Conservation (phyloP, 768 basidiomycete species). For the Boletus rubroflammeus region DNA sequence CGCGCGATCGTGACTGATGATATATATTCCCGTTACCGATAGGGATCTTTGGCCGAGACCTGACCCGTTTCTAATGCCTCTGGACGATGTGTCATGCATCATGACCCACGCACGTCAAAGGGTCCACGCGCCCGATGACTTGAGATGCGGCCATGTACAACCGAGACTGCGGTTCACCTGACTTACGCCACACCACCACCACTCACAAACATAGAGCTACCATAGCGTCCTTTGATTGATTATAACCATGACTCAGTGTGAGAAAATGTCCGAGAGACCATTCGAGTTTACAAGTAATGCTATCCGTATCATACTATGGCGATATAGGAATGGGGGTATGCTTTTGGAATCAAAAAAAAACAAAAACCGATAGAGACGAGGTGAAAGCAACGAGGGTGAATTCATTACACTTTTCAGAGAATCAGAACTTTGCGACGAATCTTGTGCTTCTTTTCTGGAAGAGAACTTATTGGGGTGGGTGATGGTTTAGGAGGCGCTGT, state of each 20-base stretch:
- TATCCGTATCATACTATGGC: constrained; percentile 19
- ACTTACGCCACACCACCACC: not conserved
- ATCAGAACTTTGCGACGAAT: constrained; percentile 32
- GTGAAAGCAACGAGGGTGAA: not conserved
- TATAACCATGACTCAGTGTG: not conserved
- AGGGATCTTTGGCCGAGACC: constrained; percentile 77
- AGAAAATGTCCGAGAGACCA: constrained; percentile 12
- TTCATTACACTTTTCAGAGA: constrained; percentile 15
- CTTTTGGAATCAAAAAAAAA: constrained; percentile 5
- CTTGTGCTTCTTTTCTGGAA: constrained; percentile 28
- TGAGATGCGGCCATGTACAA: not conserved
- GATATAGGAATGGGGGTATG: constrained; percentile 12
- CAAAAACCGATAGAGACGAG: not conserved
- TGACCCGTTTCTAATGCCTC: constrained; percentile 56
- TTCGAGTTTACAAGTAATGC: constrained; percentile 19
- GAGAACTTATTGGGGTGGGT: constrained; percentile 7
- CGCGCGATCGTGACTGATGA: constrained; percentile 15
- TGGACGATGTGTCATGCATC: not conserved
- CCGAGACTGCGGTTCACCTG: not conserved
- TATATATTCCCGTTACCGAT: constrained; percentile 3
- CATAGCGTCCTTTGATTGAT: constrained; percentile 12
- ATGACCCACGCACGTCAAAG: not conserved
- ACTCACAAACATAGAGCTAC: constrained; percentile 11
- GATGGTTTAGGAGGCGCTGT: constrained; percentile 9
- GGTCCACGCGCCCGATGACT: not conserved